A percentile compares a stretch with the other conserved stretches of the same genome.
These are phyloP conservation scores for Brassica juncea DNA, from an alignment of 345 rosid species.

Conservation along the genomic window DNA sequence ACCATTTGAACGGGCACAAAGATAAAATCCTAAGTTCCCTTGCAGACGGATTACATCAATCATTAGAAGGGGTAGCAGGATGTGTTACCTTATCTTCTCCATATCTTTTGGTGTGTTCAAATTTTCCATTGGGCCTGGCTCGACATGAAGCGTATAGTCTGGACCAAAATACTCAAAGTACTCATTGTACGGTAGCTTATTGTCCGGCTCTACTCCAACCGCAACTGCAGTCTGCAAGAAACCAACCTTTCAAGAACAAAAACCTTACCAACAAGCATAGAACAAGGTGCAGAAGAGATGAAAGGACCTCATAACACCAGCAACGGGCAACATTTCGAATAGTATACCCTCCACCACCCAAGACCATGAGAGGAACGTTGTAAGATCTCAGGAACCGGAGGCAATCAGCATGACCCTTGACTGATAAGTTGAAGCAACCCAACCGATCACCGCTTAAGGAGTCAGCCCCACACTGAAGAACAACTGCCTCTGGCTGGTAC, in stretches of 20 bases:
- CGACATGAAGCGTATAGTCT: constrained; percentile 89
- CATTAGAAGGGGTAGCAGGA: not conserved
- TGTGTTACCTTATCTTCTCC: constrained; percentile 81
- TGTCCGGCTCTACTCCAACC: constrained; percentile 95
- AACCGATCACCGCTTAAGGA: constrained; percentile 93
- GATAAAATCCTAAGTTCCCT: not conserved
- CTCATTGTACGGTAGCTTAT: constrained; percentile 86
- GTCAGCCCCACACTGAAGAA: constrained; percentile 99
- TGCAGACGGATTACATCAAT: not conserved
- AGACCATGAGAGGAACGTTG: constrained; percentile 90
- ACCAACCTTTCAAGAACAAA: constrained; percentile 28
- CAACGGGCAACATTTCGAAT: constrained; percentile 98
- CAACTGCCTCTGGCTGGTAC: constrained; percentile 97
- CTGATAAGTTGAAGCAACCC: constrained; percentile 97
- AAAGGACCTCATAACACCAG: constrained; percentile 94
- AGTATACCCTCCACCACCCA: constrained; percentile 99
- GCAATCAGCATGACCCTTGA: constrained; percentile 97
- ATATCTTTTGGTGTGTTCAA: constrained; percentile 72
- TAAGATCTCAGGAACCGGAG: constrained; percentile 88
- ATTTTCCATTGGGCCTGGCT: constrained; percentile 77
- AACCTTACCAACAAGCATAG: constrained; percentile 6
- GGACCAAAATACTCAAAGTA: constrained; percentile 97
- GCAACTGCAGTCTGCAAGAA: constrained; percentile 89
- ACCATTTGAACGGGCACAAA: not conserved
- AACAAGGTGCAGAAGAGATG: constrained; percentile 17